Evolutionary conservation across 768 basidiomycete species (phyloP).

Genomic region (Naganishia onofrii): DNA sequence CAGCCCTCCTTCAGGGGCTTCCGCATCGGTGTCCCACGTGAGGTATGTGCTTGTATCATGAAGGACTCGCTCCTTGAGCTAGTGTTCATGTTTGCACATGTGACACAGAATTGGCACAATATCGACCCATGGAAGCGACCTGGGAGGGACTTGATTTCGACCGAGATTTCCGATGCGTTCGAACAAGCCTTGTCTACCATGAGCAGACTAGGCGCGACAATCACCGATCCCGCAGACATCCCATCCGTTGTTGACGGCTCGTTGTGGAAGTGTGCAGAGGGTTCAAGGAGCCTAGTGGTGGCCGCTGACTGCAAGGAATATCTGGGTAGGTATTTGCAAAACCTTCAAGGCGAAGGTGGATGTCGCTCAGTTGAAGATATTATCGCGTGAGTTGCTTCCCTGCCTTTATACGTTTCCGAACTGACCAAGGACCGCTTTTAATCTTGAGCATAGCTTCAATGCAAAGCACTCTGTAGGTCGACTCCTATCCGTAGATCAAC

Average conservation of each 20-base stretch:
- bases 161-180: conserved; percentile 31
- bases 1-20: conserved; percentile 12
- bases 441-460: conserved; percentile 30
- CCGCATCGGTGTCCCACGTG: conserved; percentile 11
- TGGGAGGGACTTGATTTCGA: conserved; percentile 17
- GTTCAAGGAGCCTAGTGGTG: conserved; percentile 28
- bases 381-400: conserved; percentile 32
- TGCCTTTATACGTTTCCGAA: no score
- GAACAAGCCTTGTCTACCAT: conserved; percentile 24
- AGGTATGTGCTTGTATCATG: neutral
- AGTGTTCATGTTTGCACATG: neutral
- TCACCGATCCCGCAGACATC: conserved; percentile 33
- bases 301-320: conserved; percentile 35
- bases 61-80: no score
- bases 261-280: conserved; percentile 27
- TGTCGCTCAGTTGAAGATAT: conserved; percentile 34
- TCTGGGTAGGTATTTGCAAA: conserved; percentile 27
- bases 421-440: neutral
- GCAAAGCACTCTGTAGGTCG: conserved; percentile 26
- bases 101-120: conserved; percentile 34
- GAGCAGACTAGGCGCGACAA: conserved; percentile 16
- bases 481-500: neutral
- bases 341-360: conserved; percentile 29
- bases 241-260: conserved; percentile 34
- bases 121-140: conserved; percentile 34